Conservation (phyloP, 2,329 filamentous ascomycete genomes). For the Aspergillus luchuensis region DNA sequence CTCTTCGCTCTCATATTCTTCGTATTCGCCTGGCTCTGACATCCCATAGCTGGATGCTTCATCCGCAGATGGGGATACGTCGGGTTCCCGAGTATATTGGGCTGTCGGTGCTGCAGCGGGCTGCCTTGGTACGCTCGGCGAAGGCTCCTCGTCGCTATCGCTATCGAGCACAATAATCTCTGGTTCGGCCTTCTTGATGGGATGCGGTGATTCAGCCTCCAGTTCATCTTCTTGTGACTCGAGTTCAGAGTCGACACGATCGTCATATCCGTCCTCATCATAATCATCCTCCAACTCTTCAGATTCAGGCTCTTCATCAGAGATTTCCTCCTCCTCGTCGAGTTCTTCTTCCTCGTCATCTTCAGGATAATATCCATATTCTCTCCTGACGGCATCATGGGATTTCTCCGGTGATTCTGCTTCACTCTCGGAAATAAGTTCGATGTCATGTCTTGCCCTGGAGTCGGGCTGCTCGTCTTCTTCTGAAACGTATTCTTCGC, state of each 20-base stretch:
- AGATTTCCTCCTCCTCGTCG: conserved; percentile 15
- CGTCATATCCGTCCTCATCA: conserved; percentile 20
- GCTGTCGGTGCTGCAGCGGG: background rate
- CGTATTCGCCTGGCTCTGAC: background rate
- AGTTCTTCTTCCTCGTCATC: conserved; percentile 11
- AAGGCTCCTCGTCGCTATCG: conserved; percentile 44
- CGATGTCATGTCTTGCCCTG: conserved; percentile 36
- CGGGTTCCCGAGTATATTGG: background rate
- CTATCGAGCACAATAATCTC: conserved; percentile 48
- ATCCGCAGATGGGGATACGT: conserved; percentile 4
- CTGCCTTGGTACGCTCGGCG: conserved; percentile 2
- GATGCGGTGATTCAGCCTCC: conserved; percentile 3
- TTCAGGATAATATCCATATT: background rate
- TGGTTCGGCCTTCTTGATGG: conserved; percentile 22
- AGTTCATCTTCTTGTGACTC: conserved; percentile 18
- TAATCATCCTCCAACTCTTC: conserved; percentile 20
- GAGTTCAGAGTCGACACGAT: conserved; percentile 21
- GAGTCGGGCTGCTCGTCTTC: conserved; percentile 15
- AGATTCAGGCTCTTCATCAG: conserved; percentile 20
- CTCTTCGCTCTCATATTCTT: background rate
- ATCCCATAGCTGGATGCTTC: conserved; percentile 6
- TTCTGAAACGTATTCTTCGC: conserved; percentile 21
- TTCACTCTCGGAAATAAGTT: conserved; percentile 4
- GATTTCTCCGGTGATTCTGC: background rate
- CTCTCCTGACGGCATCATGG: background rate